These are phyloP conservation scores for Pseudocercospora macadamiae DNA, from an alignment of 2,329 filamentous ascomycete species.

Conservation along the genomic window DNA sequence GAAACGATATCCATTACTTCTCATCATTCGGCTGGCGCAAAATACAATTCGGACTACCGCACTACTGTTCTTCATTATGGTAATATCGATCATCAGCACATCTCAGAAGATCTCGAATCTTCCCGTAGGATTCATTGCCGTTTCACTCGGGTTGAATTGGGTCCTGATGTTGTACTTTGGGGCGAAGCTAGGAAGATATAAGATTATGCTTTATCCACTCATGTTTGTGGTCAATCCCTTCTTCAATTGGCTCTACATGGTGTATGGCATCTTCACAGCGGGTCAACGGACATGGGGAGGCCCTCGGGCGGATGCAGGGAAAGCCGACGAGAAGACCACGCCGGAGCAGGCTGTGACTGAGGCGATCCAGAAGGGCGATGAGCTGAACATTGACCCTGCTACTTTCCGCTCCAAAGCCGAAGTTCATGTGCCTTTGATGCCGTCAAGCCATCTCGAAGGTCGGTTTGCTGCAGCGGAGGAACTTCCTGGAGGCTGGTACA, in stretches of 20 bases:
- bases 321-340: slow-evolving; percentile 74
- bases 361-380: slow-evolving; percentile 78
- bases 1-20: slow-evolving; percentile 85
- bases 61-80: slow-evolving; percentile 90
- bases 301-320: slow-evolving; percentile 83
- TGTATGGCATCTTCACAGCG: slow-evolving; percentile 93
- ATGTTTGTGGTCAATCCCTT: slow-evolving; percentile 97
- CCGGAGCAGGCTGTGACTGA: slow-evolving; percentile 82
- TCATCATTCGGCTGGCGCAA: slow-evolving; percentile 87
- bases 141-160: slow-evolving; percentile 93
- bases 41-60: slow-evolving; percentile 96
- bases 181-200: slow-evolving; percentile 80
- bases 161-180: slow-evolving; percentile 96
- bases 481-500: slow-evolving; percentile 69
- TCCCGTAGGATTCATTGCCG: slow-evolving; percentile 89
- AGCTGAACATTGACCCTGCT: slow-evolving; percentile 85
- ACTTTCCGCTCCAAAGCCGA: slow-evolving; percentile 68
- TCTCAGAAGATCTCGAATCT: slow-evolving; percentile 76
- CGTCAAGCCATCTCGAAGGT: slow-evolving; percentile 74
- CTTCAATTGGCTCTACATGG: slow-evolving; percentile 98
- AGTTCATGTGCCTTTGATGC: slow-evolving; percentile 64
- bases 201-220: slow-evolving; percentile 90
- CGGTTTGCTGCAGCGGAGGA: slow-evolving; percentile 74
- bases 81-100: slow-evolving; percentile 82
- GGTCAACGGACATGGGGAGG: slow-evolving; percentile 96